Evolutionary conservation across 2,329 filamentous ascomycete genomes (phyloP), one percentile per base, ranked within the genome.

Genomic region (Phoma herbarum): DNA sequence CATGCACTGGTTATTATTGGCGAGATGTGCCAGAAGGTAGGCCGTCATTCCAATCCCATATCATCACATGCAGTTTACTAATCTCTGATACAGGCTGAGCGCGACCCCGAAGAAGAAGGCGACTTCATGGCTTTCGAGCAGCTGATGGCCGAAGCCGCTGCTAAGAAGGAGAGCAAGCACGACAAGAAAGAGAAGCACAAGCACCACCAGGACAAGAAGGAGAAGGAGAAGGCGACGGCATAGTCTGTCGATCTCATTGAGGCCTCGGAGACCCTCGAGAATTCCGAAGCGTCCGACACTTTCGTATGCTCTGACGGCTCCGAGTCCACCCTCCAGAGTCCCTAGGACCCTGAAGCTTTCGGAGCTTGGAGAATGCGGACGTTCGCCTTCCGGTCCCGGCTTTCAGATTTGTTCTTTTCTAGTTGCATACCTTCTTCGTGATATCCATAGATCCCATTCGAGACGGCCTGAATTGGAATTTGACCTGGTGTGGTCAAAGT

Each of bases 61-160:
- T n/a, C n/a, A n/a, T n/a, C n/a, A n/a, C n/a, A n/a, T n/a, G n/a
- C n/a, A n/a, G n/a, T n/a, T 5, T 4, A 8, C 43, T 47, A 23
- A 59, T 25, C 28, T n/a, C 4, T 7, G 2, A 10, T 4, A 7
- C 66, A 97, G 93, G 92, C 94, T 39, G 86, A 90, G 77, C 89
- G 95, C 62, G 90, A 94, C 53, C 90, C 94, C 41, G 95, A 99
- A 65, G 95, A 99, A 81, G 95, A 99, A 79, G 94, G 95, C 64
- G 95, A 98, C 72, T 98, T 96, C 80, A 96, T 99, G 87, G 93
- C 94, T 16, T 99, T 99, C 69, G 95, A 99, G 78, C 93, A 98
- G 79, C 88, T 99, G 55, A 96, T 99, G 78, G 93, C 95, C 49
- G 95, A 99, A 76, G 94, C 94, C 4, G 93, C 93, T 57, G 90